Evolutionary conservation across 108 stramenopile genomes (phyloP).

Genomic region (Pseudonitzschia multistriata): DNA sequence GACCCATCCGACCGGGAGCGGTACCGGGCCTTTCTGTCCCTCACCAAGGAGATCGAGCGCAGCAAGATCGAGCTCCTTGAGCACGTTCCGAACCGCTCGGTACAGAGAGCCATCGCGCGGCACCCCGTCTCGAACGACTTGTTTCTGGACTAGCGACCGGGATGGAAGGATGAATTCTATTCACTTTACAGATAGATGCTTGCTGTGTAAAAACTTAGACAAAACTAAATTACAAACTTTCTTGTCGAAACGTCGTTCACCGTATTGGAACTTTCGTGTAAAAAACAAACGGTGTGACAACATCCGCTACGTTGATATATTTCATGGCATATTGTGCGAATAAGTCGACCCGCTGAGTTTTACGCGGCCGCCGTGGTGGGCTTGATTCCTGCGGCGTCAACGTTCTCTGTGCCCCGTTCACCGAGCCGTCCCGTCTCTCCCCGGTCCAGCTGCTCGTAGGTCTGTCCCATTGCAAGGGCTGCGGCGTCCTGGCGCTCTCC

Average conservation of each 20-base stretch:
- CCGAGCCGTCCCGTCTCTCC: slow-evolving; percentile 74
- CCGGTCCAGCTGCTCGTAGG: slow-evolving; percentile 83
- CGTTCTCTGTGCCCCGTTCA: slow-evolving; percentile 63
- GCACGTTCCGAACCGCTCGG: slow-evolving; percentile 22
- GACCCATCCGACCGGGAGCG: slow-evolving; percentile 10
- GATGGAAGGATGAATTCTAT: not conserved
- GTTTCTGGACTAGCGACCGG: slow-evolving; percentile 26
- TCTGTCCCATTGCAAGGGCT: slow-evolving; percentile 81
- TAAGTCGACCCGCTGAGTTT: not conserved
- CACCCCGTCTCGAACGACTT: slow-evolving; percentile 14
- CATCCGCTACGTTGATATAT: no score
- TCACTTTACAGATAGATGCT: no score
- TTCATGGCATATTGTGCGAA: no score
- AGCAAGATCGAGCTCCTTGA: slow-evolving; percentile 25
- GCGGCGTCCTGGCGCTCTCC: slow-evolving; percentile 82
- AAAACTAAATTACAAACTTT: no score
- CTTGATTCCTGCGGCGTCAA: slow-evolving; percentile 10
- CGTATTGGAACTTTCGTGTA: no score
- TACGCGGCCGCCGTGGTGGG: not conserved
- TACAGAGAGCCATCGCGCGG: slow-evolving; percentile 20
- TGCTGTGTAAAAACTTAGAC: no score
- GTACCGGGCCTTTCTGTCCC: slow-evolving; percentile 30
- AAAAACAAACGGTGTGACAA: no score
- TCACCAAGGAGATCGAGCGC: slow-evolving; percentile 16
- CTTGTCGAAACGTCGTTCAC: no score